A percentile compares a stretch with the other conserved stretches of the same genome.
Evolutionary conservation across 768 basidiomycete genomes (phyloP).

Genomic region (Lactarius pseudohatsudake): DNA sequence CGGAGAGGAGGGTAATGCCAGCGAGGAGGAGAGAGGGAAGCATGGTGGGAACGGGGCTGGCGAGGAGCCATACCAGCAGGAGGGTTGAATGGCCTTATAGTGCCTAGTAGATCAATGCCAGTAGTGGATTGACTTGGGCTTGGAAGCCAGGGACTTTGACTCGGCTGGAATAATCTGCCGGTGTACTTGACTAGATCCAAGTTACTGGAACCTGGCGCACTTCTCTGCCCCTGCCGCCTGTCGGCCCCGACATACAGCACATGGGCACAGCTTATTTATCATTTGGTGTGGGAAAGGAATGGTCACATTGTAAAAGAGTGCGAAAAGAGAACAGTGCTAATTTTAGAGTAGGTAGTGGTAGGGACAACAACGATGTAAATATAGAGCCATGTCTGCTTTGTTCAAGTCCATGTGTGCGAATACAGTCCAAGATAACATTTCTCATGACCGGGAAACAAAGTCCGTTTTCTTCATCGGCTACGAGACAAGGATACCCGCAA

Average conservation of each 20-base stretch:
- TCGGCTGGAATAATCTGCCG: not conserved
- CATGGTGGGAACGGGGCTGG: not conserved
- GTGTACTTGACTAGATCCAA: not conserved
- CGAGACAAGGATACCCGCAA: not conserved
- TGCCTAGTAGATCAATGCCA: not conserved
- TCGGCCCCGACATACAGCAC: not conserved
- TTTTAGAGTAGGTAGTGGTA: not conserved
- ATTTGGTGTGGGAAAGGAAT: not conserved
- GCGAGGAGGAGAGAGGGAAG: slow-evolving; percentile 1
- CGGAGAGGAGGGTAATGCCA: slow-evolving; percentile 1
- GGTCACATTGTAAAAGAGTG: not conserved
- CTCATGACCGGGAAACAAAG: not conserved
- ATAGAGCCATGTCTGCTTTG: not conserved
- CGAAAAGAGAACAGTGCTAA: not conserved
- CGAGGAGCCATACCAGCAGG: not conserved
- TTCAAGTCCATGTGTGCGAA: not conserved
- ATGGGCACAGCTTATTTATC: not conserved
- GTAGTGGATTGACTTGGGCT: not conserved
- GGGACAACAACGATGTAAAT: not conserved
- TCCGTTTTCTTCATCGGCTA: not conserved
- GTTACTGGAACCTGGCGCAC: not conserved
- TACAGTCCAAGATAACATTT: not conserved
- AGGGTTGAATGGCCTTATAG: not conserved
- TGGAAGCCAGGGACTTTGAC: not conserved
- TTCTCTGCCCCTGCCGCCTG: not conserved